Evolutionary conservation across 1,284 basidiomycete genomes (phyloP).

Genomic region (Rhodotorula sp.): DNA sequence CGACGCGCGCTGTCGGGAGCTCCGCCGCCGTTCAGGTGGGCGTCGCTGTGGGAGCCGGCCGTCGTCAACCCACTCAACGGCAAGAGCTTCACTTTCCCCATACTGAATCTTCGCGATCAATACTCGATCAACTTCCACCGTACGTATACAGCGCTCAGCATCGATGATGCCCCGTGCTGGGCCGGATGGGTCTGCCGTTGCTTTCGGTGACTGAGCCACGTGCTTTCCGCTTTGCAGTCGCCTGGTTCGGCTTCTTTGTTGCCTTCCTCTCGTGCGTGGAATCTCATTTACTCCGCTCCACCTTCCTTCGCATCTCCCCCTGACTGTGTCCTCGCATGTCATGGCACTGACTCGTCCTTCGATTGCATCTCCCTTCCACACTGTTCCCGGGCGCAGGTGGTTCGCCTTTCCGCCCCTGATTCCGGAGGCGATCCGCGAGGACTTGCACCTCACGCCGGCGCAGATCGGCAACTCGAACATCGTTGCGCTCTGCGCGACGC

Average conservation of each 20-base stretch:
- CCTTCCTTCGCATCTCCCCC: neutral
- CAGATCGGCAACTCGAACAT: constrained; percentile 58
- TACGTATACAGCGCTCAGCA: constrained; percentile 37
- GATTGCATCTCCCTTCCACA: too few species aligned
- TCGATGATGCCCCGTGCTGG: neutral
- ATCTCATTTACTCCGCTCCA: too few species aligned
- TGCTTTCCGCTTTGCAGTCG: neutral
- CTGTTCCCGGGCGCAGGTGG: constrained; percentile 54
- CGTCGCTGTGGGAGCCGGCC: constrained; percentile 24
- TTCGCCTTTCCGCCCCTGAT: constrained; percentile 67
- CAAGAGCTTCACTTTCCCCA: constrained; percentile 61
- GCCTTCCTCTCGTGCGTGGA: constrained; percentile 50
- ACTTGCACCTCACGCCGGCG: constrained; percentile 59
- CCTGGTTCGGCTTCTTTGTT: constrained; percentile 53
- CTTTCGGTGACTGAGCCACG: constrained; percentile 33
- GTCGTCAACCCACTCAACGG: constrained; percentile 38
- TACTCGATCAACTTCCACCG: constrained; percentile 60
- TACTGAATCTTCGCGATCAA: constrained; percentile 60
- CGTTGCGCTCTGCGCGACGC: constrained; percentile 16
- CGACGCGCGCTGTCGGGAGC: constrained; percentile 7
- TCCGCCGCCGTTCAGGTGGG: constrained; percentile 18
- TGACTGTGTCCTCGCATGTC: neutral
- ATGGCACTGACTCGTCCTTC: neutral
- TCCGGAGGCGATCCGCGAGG: constrained; percentile 62
- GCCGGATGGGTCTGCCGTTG: constrained; percentile 52